Evolutionary conservation across 2,329 filamentous ascomycete genomes (phyloP).

Genomic region (Sporothrix phasma): DNA sequence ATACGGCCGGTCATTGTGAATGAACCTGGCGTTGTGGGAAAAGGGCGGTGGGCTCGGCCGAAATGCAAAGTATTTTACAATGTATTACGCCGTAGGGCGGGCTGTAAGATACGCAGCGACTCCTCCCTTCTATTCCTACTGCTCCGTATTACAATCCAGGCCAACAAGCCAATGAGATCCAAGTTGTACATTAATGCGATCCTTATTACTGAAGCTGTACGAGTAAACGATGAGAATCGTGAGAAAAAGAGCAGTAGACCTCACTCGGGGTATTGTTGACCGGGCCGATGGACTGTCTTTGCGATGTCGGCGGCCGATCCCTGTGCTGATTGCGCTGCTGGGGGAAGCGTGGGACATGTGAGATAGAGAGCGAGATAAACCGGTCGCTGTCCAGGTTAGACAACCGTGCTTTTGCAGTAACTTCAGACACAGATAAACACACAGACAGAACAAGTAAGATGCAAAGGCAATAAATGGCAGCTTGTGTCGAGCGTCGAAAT

Average conservation of each 20-base stretch:
- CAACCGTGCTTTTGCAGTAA: neutral
- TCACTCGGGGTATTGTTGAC: neutral
- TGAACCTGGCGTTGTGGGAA: no score
- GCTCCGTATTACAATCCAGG: neutral
- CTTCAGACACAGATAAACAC: neutral
- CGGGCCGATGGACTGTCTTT: constrained; percentile 2
- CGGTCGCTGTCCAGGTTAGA: accelerated
- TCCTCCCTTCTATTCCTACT: neutral
- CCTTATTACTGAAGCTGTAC: no score
- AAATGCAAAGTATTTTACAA: no score
- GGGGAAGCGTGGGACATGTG: no score
- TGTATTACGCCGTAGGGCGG: neutral
- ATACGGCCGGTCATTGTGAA: no score
- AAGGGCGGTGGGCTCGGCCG: neutral
- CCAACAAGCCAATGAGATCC: neutral
- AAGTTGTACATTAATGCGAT: no score
- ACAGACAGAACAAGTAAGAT: neutral
- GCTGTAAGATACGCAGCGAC: neutral
- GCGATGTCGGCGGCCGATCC: constrained; percentile 6
- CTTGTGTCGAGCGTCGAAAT: neutral
- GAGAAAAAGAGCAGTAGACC: neutral
- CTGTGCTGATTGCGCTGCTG: neutral
- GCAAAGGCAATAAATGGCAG: neutral
- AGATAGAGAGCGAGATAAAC: neutral
- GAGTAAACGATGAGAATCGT: no score